phyloP scores from a whole-genome alignment of 2,329 filamentous ascomycete genomes.

The Dichotomopilus funicola region DNA sequence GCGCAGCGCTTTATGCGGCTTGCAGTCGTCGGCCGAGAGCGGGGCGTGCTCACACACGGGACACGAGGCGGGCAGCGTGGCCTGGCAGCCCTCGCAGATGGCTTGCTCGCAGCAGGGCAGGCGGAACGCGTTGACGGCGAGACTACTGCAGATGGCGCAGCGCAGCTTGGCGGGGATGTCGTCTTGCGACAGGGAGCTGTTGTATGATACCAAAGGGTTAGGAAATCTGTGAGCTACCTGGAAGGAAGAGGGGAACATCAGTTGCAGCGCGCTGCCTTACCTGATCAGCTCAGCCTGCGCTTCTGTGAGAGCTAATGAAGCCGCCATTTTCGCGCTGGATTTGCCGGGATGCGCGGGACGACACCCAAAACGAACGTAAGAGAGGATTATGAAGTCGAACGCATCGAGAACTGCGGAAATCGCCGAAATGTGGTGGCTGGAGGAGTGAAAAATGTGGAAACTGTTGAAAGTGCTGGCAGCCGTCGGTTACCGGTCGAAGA shows the following conservation, averaged over 20 bases:
- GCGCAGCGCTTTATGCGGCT: slow-evolving; percentile 81
- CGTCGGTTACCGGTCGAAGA: neutral
- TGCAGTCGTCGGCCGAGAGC: slow-evolving; percentile 78
- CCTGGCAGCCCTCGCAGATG: slow-evolving; percentile 84
- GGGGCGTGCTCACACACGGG: slow-evolving; percentile 92
- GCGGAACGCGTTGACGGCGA: slow-evolving; percentile 85
- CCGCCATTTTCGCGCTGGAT: slow-evolving; percentile 20
- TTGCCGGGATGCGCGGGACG: slow-evolving; percentile 8
- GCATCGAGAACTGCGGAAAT: slow-evolving; percentile 9
- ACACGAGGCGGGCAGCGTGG: slow-evolving; percentile 69
- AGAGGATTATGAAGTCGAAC: neutral
- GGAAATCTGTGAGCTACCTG: slow-evolving; percentile 10
- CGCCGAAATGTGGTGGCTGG: neutral
- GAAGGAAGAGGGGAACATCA: neutral
- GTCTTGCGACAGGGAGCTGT: slow-evolving; percentile 68
- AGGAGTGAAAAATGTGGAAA: neutral
- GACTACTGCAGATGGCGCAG: slow-evolving; percentile 86
- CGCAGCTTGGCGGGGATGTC: slow-evolving; percentile 94
- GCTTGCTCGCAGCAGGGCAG: slow-evolving; percentile 92
- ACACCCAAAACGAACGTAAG: slow-evolving; percentile 3
- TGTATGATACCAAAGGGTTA: too few relatives aligned
- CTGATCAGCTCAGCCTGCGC: slow-evolving; percentile 54
- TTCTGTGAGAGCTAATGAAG: slow-evolving; percentile 34
- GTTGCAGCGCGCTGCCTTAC: slow-evolving; percentile 30
- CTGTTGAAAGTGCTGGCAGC: too few relatives aligned